These are phyloP conservation scores for Nothomitra cinnamomea DNA, from an alignment of 2,329 filamentous ascomycete genomes.

Conservation along the genomic window DNA sequence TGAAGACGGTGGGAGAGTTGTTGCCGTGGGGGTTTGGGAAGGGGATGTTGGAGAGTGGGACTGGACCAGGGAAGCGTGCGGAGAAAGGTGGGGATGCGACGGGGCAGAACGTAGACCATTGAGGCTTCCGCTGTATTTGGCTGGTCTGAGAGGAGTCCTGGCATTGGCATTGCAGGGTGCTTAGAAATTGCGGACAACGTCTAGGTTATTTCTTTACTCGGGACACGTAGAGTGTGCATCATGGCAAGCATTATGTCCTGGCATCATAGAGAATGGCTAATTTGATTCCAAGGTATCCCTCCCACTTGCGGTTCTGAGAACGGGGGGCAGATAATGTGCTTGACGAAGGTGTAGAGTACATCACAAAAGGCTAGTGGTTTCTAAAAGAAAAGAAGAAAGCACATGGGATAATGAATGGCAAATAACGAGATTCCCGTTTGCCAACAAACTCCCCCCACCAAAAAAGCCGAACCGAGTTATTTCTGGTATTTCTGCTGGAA, in stretches of 20 bases:
- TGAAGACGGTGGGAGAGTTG: conserved; percentile 52
- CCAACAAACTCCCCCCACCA: neutral
- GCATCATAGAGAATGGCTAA: too few species aligned
- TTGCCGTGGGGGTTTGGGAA: neutral
- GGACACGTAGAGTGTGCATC: too few species aligned
- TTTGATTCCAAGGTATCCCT: too few species aligned
- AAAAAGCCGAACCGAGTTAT: neutral
- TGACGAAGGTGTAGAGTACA: neutral
- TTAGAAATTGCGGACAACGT: too few species aligned
- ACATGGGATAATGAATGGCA: conserved; percentile 6
- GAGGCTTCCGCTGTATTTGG: neutral
- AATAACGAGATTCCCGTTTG: conserved; percentile 5
- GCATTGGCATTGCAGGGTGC: too few species aligned
- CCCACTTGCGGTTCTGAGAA: neutral
- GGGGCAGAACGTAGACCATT: neutral
- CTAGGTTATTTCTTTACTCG: too few species aligned
- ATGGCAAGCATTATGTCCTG: too few species aligned
- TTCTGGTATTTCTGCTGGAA: neutral
- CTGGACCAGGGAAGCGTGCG: neutral
- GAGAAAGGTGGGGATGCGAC: neutral
- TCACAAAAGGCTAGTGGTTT: neutral
- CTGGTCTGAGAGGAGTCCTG: neutral
- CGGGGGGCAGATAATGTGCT: neutral
- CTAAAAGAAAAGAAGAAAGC: conserved; percentile 5
- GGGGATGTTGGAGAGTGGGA: conserved; percentile 13